Base-by-base conservation (phyloP, 352 stramenopile genomes). In the Phytophthora rubi region DNA sequence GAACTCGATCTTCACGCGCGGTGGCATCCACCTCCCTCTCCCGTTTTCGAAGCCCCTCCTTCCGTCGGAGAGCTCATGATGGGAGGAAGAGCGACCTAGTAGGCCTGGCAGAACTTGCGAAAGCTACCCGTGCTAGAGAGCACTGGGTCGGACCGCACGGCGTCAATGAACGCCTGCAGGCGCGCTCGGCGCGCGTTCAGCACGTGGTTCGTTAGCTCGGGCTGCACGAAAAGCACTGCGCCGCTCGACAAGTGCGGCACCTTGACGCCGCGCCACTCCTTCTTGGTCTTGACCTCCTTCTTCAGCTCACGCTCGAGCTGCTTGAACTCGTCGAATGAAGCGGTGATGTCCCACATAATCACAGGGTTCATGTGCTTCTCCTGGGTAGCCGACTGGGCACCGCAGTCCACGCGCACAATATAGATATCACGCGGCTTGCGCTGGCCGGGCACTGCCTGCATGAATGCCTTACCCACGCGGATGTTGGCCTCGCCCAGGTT, bases 301-400 rank as follows among this genome's bases (percentile, higher is more conserved):
- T 87, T 90, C 18, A 95, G 58, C n/a, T 81, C 77, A 32, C 77
- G 81, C 57, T 93, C 82, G 44, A 95, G 75, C 56, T 79, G 79
- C 62, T 90, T 82, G 71, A 95, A 94, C 37, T 95, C 88, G 30
- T 80, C 71, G 69, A 93, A 94, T 1, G 86, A 87, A 44, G 86
- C 85, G 12, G 86, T 93, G 16, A 95, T 44, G 51, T 95, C 88
- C 88, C 88, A 95, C 88, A 95, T 94, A 37, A 94, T 76, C 6
- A 89, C 81, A 6, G 85, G 87, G 55, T 94, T 94, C 83, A 94
- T 90, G 77, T 93, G 86, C 67, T 95, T 93, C 62, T 95, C 82
- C 26, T 68, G 55, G 1, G 30, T 55, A 15, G 59, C 53, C 23
- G 60, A 80, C 16, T 74, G 69, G 5, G 65, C 47, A 6, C 76